Conservation (phyloP, 345 rosid species). For the Rhodomyrtus tomentosa region DNA sequence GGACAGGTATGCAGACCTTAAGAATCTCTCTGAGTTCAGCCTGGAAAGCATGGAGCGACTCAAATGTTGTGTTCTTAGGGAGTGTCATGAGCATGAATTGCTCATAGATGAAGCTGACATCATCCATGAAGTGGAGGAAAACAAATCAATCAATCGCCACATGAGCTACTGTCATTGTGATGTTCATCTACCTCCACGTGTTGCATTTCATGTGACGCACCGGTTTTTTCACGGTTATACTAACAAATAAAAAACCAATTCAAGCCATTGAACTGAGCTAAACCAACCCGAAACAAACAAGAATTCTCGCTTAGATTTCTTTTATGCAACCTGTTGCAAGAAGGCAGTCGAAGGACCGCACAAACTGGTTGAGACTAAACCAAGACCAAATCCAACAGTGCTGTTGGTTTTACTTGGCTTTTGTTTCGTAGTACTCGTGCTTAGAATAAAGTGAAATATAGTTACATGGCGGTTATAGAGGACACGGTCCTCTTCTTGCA, state of each 20-base stretch:
- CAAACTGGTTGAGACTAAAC: neutral
- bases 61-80: conserved; percentile 8
- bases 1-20: conserved; percentile 4
- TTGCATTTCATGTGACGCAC: neutral
- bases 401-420: neutral
- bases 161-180: neutral
- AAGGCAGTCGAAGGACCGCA: neutral
- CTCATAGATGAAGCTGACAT: neutral
- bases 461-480: neutral
- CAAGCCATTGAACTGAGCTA: neutral
- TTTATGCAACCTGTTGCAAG: neutral
- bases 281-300: neutral
- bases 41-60: conserved; percentile 1
- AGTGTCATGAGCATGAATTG: conserved; percentile 6
- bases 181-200: neutral
- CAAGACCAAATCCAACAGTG: neutral
- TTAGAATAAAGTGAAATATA: neutral
- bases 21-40: conserved; percentile 10
- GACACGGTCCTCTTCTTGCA: neutral
- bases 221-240: neutral
- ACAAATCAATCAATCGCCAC: neutral
- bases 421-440: neutral
- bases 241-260: neutral
- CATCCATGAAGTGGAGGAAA: neutral
- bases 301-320: neutral